Evolutionary conservation across 129 eudicot genomes (phyloP), one percentile per base, ranked within the genome.

Genomic region (Ambrosia trifida): DNA sequence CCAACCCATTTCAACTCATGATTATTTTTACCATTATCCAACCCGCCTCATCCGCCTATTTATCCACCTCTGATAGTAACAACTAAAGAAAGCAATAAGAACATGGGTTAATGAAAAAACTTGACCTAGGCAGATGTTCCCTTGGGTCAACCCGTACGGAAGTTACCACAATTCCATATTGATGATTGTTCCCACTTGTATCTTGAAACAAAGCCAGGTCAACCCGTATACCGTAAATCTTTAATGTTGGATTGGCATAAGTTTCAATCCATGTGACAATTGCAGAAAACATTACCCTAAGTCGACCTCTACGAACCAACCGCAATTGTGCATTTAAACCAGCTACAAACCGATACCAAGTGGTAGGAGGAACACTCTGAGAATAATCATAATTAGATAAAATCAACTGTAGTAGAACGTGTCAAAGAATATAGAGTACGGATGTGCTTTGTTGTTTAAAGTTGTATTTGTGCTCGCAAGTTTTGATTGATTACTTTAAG

Each of bases 241-340:
- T 74, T 32, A 94, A 82, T 52, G 85, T 90, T 59, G 97, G 99
- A 80, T 94, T 94, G 17, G 91, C 99, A 64, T 72, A 79, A 38
- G 88, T 82, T 45, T 85, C 97, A 41, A 94, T 82, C 99, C 99
- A 94, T 11, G 72, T 64, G 52, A 87, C 79, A 57, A 86, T 83
- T 7, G 89, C 77, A 4, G 80, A 84, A 64, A 94, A 86, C 73
- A 68, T 94, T 64, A 66, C 40, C 73, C 89, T 79, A 13, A 94
- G 87, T 68, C 94, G 76, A 69, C 96, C 99, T 60, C 74, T 81
- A 43, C 96, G 82, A 32, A 88, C 96, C 75, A 90, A 79, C 40
- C 99, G 97, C 74, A 94, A 83, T 56, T 90, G 96, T 41, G 99
- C 99, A 83, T 94, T 94, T 70, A 94, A 62, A 54, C 99, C 99